Evolutionary conservation across 1,139 yeast genomes (phyloP), one percentile per base, ranked within the genome.

Genomic region (Spathaspora sp.): DNA sequence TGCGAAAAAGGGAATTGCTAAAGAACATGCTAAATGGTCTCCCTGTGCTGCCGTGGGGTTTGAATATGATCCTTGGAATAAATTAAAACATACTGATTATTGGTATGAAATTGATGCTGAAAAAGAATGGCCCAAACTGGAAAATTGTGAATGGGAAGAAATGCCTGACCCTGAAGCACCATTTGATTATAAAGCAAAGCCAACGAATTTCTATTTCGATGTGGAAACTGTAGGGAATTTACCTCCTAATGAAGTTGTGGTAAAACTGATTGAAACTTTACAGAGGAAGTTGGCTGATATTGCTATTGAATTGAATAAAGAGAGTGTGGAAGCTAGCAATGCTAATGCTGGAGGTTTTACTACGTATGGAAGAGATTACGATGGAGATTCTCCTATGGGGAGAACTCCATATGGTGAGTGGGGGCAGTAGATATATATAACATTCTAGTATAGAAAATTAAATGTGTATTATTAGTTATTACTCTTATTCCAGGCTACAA

Each of bases 1-100:
- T 53, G 99, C 99, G 46, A 93, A 95, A 67, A 93, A 93, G 72
- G 99, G 99, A 39, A 93, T 95, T 51, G 91, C 98, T 39, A 93
- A 95, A 65, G 99, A 93, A 65, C 99, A 93, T 62, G 97, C 99
- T 44, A 93, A 93, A 63, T 93, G 99, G 99, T 86, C 95, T 6
- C 97, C 99, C 1, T 88, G 96, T 56, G 80, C 97, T 0, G 99
- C 99, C n/a, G 80, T 95, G 47, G 98, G 96, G 20, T 93, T 93
- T 60, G 99, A 93, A 68, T 93, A 93, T 61, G 99, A 93, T 63
- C 99, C 99, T n/a, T 93, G 97, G 96, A 93, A 93, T 68, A 95
- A 93, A 69, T 77, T 95, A 57, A 86, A 86, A 60, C 99, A 93
- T 64, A 93, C 99, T 0, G 97, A 90, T 58, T 88, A 81, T 62